Conservation (phyloP, 2,329 filamentous ascomycete genomes). For the Clathrospora elynae region DNA sequence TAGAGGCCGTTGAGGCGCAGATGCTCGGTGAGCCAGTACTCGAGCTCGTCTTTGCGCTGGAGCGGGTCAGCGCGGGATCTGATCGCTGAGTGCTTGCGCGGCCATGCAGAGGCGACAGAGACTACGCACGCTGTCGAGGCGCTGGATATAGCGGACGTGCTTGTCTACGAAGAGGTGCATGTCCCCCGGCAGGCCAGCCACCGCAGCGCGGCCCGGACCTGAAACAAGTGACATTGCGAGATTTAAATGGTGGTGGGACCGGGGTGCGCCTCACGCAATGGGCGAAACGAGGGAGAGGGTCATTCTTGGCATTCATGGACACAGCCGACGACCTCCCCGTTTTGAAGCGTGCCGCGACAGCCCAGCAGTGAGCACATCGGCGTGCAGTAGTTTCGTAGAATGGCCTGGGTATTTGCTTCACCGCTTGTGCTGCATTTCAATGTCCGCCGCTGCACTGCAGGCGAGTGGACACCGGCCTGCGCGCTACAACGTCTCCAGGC, state of each 20-base stretch:
- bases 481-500: constrained; percentile 4
- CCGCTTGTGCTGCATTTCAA: constrained; percentile 5
- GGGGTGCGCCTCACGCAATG: too few relatives aligned
- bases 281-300: too few relatives aligned
- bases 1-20: constrained; percentile 94
- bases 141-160: constrained; percentile 92
- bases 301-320: too few relatives aligned
- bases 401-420: too few relatives aligned
- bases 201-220: constrained; percentile 60
- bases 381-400: too few relatives aligned
- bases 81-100: constrained; percentile 22
- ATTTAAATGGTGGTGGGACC: too few relatives aligned
- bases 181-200: constrained; percentile 52
- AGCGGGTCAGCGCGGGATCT: constrained; percentile 47
- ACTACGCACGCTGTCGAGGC: constrained; percentile 76
- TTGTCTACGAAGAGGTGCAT: constrained; percentile 62
- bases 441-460: background rate
- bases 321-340: too few relatives aligned
- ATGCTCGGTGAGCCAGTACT: constrained; percentile 98
- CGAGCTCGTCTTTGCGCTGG: constrained; percentile 87
- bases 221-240: constrained; percentile 66
- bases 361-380: too few relatives aligned
- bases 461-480: constrained; percentile 14
- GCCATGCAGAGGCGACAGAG: constrained; percentile 19
- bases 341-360: too few relatives aligned